Conservation (phyloP, 805 yeast genomes). For the Nakazawaea wyomingensis region DNA sequence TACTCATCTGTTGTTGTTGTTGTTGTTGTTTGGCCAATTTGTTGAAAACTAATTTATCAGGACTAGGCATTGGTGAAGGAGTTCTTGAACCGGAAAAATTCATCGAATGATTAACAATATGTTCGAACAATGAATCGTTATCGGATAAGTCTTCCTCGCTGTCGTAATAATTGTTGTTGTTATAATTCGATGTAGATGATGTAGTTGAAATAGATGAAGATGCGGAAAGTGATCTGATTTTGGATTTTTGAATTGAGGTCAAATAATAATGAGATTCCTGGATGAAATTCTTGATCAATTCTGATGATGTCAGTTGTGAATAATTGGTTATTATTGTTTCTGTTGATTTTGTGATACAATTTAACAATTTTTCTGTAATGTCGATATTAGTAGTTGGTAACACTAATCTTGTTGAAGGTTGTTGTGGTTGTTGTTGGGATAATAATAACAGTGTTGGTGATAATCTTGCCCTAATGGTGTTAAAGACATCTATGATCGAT, state of each 20-base stretch:
- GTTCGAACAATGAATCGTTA: conserved; percentile 12
- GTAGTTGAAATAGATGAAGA: conserved; percentile 1
- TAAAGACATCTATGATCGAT: conserved; percentile 12
- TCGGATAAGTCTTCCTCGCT: conserved; percentile 10
- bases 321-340: conserved; percentile 4
- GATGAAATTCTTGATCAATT: conserved; percentile 7
- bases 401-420: conserved; percentile 3
- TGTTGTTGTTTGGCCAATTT: background rate
- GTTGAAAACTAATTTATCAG: conserved; percentile 5
- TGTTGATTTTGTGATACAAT: conserved; percentile 3
- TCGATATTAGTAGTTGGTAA: conserved; percentile 8
- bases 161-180: conserved; percentile 2
- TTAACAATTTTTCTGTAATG: conserved; percentile 6
- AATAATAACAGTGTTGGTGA: conserved; percentile 6
- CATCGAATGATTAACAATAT: conserved; percentile 9
- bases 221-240: conserved; percentile 8
- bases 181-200: background rate
- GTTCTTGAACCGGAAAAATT: conserved; percentile 6
- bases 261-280: conserved; percentile 8
- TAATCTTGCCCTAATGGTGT: conserved; percentile 5
- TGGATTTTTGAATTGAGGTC: conserved; percentile 10
- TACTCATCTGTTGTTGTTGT: background rate
- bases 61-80: conserved; percentile 12
- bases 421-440: background rate
- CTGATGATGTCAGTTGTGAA: background rate